These are phyloP conservation scores for Lactuca saligna DNA, from an alignment of 129 eudicot genomes.

Conservation along the genomic window DNA sequence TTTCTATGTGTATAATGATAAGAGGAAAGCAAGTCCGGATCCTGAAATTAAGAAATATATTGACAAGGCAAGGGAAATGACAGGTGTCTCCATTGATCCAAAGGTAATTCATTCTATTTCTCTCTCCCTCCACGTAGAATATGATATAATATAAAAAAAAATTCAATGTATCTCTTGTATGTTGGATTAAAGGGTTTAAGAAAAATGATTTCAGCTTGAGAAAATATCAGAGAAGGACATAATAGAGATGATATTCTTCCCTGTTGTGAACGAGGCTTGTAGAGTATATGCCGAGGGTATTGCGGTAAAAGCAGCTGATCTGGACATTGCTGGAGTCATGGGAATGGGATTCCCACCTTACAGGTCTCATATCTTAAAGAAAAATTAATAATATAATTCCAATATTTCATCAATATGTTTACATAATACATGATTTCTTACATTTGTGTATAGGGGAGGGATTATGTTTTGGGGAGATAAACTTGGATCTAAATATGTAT, in stretches of 20 bases:
- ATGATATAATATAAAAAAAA: too few species aligned
- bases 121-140: background rate
- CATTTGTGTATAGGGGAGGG: conserved; percentile 63
- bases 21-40: conserved; percentile 83
- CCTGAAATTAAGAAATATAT: conserved; percentile 75
- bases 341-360: conserved; percentile 98
- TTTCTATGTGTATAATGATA: conserved; percentile 72
- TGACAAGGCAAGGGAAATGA: conserved; percentile 74
- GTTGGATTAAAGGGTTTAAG: too few species aligned
- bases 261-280: conserved; percentile 92
- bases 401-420: too few species aligned
- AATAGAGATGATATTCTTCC: conserved; percentile 87
- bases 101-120: conserved; percentile 47
- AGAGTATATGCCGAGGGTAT: conserved; percentile 90
- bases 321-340: conserved; percentile 85
- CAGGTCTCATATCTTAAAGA: conserved; percentile 55
- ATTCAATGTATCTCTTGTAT: too few species aligned
- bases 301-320: conserved; percentile 84
- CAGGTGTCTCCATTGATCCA: conserved; percentile 72
- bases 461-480: conserved; percentile 91
- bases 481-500: conserved; percentile 77
- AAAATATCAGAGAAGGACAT: conserved; percentile 88
- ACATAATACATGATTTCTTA: background rate
- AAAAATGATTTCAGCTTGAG: conserved; percentile 43
- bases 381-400: too few species aligned